phyloP scores from a whole-genome alignment of 2,329 filamentous ascomycete species.

The Fusarium annulatum region DNA sequence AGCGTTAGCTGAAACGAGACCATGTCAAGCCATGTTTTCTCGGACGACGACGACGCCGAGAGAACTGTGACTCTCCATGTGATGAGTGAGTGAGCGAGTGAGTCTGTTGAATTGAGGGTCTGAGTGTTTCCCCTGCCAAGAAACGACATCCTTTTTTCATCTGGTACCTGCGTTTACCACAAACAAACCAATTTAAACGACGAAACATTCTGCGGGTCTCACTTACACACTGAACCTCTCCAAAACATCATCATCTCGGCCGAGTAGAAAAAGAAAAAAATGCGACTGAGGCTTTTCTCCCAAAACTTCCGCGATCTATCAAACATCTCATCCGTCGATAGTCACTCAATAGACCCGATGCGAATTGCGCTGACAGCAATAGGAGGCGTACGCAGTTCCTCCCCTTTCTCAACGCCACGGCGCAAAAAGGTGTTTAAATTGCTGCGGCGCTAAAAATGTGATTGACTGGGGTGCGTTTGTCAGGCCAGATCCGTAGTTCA shows the following conservation, averaged over 20 bases:
- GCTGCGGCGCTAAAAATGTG: not conserved
- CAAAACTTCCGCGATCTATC: not conserved
- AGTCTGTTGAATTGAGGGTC: not conserved
- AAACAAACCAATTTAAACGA: slow-evolving; percentile 3
- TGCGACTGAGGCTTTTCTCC: not conserved
- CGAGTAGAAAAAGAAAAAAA: not conserved
- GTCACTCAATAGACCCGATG: slow-evolving; percentile 4
- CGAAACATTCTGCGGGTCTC: slow-evolving; percentile 10
- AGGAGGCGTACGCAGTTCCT: not conserved
- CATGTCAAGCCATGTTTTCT: slow-evolving; percentile 8
- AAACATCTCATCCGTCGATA: slow-evolving; percentile 1
- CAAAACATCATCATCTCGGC: not conserved
- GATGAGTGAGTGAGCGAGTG: not conserved
- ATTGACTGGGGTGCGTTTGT: not conserved
- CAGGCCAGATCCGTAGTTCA: slow-evolving; percentile 2
- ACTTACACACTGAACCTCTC: not conserved
- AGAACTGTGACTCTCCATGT: not conserved
- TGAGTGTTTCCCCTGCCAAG: not conserved
- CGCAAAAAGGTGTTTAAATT: slow-evolving; percentile 1
- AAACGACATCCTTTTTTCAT: not conserved
- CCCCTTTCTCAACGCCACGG: slow-evolving; percentile 19
- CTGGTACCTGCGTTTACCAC: not conserved
- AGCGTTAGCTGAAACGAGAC: slow-evolving; percentile 3
- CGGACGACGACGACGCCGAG: not conserved
- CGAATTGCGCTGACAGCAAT: not conserved